Percentiles rank a stretch among this genome's conserved stretches.
Conservation (phyloP, 129 eudicot genomes). For the Flaveria robusta region DNA sequence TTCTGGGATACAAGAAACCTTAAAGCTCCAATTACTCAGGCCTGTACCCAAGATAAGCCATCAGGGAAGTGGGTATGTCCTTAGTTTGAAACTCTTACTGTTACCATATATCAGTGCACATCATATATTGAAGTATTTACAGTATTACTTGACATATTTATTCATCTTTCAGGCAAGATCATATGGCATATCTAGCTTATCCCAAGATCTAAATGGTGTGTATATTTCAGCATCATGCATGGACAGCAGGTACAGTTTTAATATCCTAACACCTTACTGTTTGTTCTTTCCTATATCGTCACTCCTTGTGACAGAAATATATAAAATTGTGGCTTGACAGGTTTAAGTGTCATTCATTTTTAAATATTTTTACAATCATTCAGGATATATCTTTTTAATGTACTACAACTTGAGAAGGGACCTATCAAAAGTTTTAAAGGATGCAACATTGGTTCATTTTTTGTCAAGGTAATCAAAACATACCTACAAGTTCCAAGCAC, state of each 20-base stretch:
- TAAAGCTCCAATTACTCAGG: slow-evolving; percentile 54
- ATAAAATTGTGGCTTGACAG: background rate
- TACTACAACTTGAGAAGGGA: slow-evolving; percentile 78
- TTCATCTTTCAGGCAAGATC: slow-evolving; percentile 52
- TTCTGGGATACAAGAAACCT: slow-evolving; percentile 84
- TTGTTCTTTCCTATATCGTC: background rate
- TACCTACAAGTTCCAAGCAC: background rate
- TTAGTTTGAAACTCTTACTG: background rate
- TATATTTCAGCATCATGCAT: slow-evolving; percentile 83
- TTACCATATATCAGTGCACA: slow-evolving; percentile 11
- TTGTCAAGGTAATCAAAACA: slow-evolving; percentile 63
- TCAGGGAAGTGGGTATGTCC: slow-evolving; percentile 36
- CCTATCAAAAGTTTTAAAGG: slow-evolving; percentile 69
- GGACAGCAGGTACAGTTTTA: slow-evolving; percentile 69
- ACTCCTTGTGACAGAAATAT: background rate
- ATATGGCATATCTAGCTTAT: slow-evolving; percentile 89
- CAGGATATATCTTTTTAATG: slow-evolving; percentile 83
- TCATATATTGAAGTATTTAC: background rate
- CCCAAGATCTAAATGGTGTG: slow-evolving; percentile 85
- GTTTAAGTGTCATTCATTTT: background rate
- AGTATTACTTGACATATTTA: background rate
- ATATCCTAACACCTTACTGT: background rate
- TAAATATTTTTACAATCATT: background rate
- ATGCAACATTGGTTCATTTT: slow-evolving; percentile 67
- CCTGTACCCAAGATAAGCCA: slow-evolving; percentile 43